Conservation (phyloP, 768 basidiomycete species). For the Suillus decipiens region DNA sequence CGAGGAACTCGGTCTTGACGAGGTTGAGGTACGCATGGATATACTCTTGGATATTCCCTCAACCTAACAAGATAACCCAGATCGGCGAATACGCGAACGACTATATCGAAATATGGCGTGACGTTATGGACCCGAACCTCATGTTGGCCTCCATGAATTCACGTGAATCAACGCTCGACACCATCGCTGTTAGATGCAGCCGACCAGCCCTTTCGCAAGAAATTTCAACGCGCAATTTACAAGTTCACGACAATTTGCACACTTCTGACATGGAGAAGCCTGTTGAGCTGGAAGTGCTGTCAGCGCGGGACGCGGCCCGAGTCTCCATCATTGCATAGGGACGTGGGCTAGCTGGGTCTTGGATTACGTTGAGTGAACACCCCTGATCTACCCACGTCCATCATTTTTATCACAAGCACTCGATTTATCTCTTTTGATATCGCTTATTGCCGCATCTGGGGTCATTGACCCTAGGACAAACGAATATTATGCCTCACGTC, state of each 20-base stretch:
- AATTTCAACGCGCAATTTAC: neutral
- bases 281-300: neutral
- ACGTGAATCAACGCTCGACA: constrained; percentile 11
- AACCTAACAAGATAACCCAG: constrained; percentile 30
- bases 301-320: neutral
- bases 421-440: neutral
- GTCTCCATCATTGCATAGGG: constrained; percentile 1
- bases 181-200: constrained; percentile 32
- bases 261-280: neutral
- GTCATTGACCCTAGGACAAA: neutral
- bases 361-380: neutral
- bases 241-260: constrained; percentile 17
- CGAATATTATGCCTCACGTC: neutral
- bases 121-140: constrained; percentile 56
- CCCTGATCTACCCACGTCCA: neutral
- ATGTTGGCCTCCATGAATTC: constrained; percentile 9
- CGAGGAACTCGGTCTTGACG: constrained; percentile 67
- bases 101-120: constrained; percentile 68
- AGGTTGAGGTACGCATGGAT: constrained; percentile 56
- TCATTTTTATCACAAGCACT: neutral
- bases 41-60: neutral
- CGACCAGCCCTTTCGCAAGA: constrained; percentile 28
- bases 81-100: constrained; percentile 72
- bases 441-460: neutral
- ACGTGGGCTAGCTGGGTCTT: neutral